Percentiles rank a stretch among this genome's conserved stretches.
These are phyloP conservation scores for Boletus pseudopeckii DNA, from an alignment of 768 basidiomycete genomes.

Conservation along the genomic window DNA sequence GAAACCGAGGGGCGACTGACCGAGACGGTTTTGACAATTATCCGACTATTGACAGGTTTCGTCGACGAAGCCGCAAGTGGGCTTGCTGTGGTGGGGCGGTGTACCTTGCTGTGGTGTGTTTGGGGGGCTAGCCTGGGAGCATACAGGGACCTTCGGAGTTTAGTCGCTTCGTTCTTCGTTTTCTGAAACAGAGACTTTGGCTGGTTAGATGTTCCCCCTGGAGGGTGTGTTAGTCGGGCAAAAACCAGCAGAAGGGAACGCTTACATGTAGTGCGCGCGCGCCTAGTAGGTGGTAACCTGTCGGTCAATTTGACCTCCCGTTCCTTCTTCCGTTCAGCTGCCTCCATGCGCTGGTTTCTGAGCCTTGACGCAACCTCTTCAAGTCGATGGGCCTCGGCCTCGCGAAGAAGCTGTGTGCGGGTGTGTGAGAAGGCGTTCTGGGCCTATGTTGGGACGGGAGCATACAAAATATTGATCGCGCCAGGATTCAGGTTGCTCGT, in stretches of 20 bases:
- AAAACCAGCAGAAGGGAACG: neutral
- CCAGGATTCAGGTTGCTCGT: constrained; percentile 59
- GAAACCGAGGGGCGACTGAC: constrained; percentile 34
- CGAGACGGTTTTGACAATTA: constrained; percentile 51
- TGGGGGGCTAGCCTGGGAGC: constrained; percentile 52
- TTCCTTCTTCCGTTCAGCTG: constrained; percentile 72
- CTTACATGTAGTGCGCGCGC: constrained; percentile 57
- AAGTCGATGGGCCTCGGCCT: constrained; percentile 59
- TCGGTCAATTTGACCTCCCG: constrained; percentile 75
- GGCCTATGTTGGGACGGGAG: neutral
- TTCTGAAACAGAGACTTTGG: constrained; percentile 78
- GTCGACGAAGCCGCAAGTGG: constrained; percentile 35
- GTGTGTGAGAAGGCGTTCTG: constrained; percentile 4
- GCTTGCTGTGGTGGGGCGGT: constrained; percentile 34
- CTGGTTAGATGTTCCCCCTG: constrained; percentile 39
- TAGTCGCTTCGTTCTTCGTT: constrained; percentile 66
- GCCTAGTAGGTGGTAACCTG: constrained; percentile 62
- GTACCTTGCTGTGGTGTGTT: constrained; percentile 43
- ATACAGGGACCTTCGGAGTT: constrained; percentile 61
- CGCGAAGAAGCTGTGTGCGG: constrained; percentile 46
- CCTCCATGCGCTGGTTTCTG: constrained; percentile 63
- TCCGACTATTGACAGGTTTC: constrained; percentile 34
- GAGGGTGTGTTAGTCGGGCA: constrained; percentile 10
- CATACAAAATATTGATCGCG: constrained; percentile 66
- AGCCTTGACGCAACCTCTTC: constrained; percentile 61